Evolutionary conservation across 306 rosid species (phyloP).

Genomic region (Senna tora): DNA sequence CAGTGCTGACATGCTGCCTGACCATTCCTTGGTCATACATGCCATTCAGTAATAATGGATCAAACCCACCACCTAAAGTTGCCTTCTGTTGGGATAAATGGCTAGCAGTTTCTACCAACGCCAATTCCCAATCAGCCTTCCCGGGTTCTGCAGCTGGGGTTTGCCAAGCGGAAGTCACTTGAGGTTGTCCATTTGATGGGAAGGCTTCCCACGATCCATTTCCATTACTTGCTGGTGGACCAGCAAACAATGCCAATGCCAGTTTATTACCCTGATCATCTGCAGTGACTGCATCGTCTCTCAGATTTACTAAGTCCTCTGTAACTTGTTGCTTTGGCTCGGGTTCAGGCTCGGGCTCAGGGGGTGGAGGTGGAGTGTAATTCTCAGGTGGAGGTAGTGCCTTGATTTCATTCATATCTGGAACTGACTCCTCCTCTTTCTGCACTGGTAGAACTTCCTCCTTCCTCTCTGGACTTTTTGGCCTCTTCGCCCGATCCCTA

Average conservation of each 20-base stretch:
- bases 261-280: slow-evolving; percentile 82
- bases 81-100: slow-evolving; percentile 72
- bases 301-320: slow-evolving; percentile 76
- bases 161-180: slow-evolving; percentile 96
- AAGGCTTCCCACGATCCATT: slow-evolving; percentile 98
- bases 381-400: slow-evolving; percentile 89
- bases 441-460: slow-evolving; percentile 56
- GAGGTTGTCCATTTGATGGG: slow-evolving; percentile 76
- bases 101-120: slow-evolving; percentile 90
- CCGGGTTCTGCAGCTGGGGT: slow-evolving; percentile 86
- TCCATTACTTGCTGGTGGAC: slow-evolving; percentile 54
- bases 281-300: slow-evolving; percentile 69
- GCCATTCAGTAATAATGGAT: slow-evolving; percentile 80
- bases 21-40: slow-evolving; percentile 96
- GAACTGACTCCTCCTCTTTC: slow-evolving; percentile 70
- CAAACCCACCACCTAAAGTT: slow-evolving; percentile 81
- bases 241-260: slow-evolving; percentile 90
- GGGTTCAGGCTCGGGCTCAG: slow-evolving; percentile 56
- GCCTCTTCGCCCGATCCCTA: slow-evolving; percentile 81
- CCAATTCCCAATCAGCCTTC: slow-evolving; percentile 95
- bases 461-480: slow-evolving; percentile 79
- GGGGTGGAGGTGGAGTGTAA: slow-evolving; percentile 72
- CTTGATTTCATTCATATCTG: slow-evolving; percentile 84
- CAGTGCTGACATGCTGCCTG: slow-evolving; percentile 82
- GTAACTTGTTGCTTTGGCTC: slow-evolving; percentile 52